phyloP scores from a whole-genome alignment of 768 basidiomycete species.

The Suillus spraguei region DNA sequence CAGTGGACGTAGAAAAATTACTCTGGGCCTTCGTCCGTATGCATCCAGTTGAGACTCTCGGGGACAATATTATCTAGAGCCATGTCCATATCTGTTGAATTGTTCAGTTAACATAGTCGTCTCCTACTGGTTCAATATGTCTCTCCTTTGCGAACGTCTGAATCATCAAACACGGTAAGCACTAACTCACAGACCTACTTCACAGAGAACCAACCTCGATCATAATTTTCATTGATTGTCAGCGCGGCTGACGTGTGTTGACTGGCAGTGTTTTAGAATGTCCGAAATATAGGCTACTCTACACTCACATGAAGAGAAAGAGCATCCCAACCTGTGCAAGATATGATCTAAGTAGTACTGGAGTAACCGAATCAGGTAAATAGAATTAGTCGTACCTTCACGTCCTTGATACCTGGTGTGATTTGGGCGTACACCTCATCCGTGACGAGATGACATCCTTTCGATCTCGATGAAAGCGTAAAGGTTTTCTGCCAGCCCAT shows the following conservation, averaged over 20 bases:
- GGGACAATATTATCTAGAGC: conserved; percentile 88
- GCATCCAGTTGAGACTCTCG: conserved; percentile 77
- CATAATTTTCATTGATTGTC: conserved; percentile 90
- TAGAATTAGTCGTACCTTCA: conserved; percentile 51
- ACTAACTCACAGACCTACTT: not conserved
- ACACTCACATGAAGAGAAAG: conserved; percentile 80
- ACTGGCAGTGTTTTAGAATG: conserved; percentile 40
- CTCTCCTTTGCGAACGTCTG: conserved; percentile 49
- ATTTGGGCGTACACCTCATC: conserved; percentile 71
- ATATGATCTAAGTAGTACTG: conserved; percentile 2
- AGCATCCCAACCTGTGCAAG: conserved; percentile 76
- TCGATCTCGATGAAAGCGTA: conserved; percentile 50
- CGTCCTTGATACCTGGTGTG: conserved; percentile 63
- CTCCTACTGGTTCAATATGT: conserved; percentile 9
- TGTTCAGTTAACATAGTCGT: conserved; percentile 34
- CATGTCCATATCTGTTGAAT: conserved; percentile 87
- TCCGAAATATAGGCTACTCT: not conserved
- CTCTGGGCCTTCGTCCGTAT: conserved; percentile 94
- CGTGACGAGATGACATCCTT: conserved; percentile 86
- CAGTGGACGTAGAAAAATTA: conserved; percentile 39
- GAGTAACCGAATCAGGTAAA: not conserved
- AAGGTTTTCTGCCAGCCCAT: conserved; percentile 96
- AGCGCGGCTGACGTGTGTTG: conserved; percentile 81
- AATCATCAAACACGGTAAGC: not conserved
- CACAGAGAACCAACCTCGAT: conserved; percentile 53